These are phyloP conservation scores for Hanseniaspora lindneri DNA, from an alignment of 805 yeast genomes.

Conservation along the genomic window DNA sequence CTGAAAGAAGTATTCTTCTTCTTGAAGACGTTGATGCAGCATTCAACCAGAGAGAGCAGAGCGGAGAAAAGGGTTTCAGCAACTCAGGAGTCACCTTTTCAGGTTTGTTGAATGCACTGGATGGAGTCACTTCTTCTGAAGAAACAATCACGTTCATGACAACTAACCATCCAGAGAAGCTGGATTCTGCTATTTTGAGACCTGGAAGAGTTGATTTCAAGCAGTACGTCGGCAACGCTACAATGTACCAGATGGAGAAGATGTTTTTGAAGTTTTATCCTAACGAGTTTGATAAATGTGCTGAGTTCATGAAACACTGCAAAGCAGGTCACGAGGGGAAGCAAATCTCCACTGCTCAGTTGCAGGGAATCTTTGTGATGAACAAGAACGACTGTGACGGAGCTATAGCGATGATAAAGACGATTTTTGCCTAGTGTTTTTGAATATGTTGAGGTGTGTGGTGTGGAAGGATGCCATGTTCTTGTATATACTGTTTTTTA, in stretches of 20 bases:
- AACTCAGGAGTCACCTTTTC: conserved; percentile 88
- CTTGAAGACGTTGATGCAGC: conserved; percentile 96
- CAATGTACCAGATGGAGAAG: conserved; percentile 58
- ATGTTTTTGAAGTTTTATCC: conserved; percentile 88
- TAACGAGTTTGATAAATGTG: conserved; percentile 42
- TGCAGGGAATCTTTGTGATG: conserved; percentile 90
- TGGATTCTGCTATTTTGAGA: conserved; percentile 85
- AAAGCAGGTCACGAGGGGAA: conserved; percentile 36
- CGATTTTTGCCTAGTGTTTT: too few relatives aligned
- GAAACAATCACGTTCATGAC: conserved; percentile 96
- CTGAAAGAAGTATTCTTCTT: conserved; percentile 71
- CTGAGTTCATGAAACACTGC: conserved; percentile 33
- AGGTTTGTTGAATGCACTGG: conserved; percentile 84
- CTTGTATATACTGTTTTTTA: too few relatives aligned
- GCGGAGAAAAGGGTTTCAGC: conserved; percentile 57
- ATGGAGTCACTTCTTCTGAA: conserved; percentile 96
- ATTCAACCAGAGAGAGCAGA: conserved; percentile 67
- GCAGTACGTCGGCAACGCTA: conserved; percentile 75
- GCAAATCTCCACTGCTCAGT: conserved; percentile 78
- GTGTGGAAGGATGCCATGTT: too few relatives aligned
- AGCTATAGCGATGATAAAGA: conserved; percentile 56
- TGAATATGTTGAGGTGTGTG: too few relatives aligned
- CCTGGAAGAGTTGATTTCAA: conserved; percentile 92
- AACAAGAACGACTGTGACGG: conserved; percentile 70
- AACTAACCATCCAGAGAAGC: conserved; percentile 87